These are phyloP conservation scores for Ogataea methanolica DNA, from an alignment of 805 yeast genomes.

Conservation along the genomic window DNA sequence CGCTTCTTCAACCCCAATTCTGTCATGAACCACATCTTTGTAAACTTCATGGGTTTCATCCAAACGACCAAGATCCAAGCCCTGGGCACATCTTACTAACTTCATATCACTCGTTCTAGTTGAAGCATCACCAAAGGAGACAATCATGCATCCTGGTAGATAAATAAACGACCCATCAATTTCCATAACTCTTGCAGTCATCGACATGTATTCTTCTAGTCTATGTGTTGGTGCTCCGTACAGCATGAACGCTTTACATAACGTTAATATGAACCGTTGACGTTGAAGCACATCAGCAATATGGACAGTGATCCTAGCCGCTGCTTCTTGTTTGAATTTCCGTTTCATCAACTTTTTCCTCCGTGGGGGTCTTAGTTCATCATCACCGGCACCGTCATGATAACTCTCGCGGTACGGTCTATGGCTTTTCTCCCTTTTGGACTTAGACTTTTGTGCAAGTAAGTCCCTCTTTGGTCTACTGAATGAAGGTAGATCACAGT, in stretches of 20 bases:
- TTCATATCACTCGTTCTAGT: conserved; percentile 95
- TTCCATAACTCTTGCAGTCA: conserved; percentile 89
- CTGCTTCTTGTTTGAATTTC: conserved; percentile 34
- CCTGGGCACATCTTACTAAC: conserved; percentile 81
- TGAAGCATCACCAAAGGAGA: conserved; percentile 89
- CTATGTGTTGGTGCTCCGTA: conserved; percentile 97
- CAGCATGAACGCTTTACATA: conserved; percentile 87
- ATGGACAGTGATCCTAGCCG: conserved; percentile 85
- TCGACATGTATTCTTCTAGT: conserved; percentile 84
- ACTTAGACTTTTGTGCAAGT: conserved; percentile 12
- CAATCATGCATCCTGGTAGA: conserved; percentile 93
- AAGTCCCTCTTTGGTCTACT: conserved; percentile 3
- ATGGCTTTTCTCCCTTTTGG: no score
- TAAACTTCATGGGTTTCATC: conserved; percentile 80
- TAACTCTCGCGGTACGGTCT: not conserved
- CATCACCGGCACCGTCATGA: conserved; percentile 9
- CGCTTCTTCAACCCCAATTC: conserved; percentile 86
- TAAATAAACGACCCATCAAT: conserved; percentile 91
- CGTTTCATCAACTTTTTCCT: conserved; percentile 16
- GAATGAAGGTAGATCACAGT: conserved; percentile 15
- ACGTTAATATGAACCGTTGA: conserved; percentile 76
- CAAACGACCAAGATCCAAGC: conserved; percentile 76
- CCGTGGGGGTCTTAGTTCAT: not conserved
- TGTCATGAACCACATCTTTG: conserved; percentile 86
- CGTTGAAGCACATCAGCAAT: conserved; percentile 85